Base-by-base conservation (phyloP, 495 filamentous ascomycete genomes). In the Aspergillus diversus region DNA sequence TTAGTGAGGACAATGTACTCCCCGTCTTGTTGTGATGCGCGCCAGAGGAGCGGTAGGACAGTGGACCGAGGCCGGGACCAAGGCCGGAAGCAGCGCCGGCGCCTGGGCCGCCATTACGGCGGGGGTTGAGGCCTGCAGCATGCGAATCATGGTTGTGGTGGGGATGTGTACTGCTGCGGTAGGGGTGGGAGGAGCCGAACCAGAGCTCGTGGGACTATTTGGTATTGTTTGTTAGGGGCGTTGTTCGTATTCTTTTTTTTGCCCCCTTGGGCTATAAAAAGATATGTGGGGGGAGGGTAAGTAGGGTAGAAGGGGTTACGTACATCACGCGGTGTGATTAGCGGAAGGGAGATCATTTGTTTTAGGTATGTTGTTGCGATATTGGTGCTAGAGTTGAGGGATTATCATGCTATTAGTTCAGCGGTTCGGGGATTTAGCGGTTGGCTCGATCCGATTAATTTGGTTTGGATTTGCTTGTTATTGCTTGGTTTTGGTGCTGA, bases 311-410 rank as follows among this genome's bases (percentile, higher is more conserved):
- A 21, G 9, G 43, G n/a, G 21, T 27, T 27, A 75, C 85, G 70
- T 83, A 92, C 91, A 65, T 91, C 88, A 66, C 85, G 88, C 27
- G 90, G 89, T 42, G 83, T 81, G 61, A 93, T 81, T 64, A 86
- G 83, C 9, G 90, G 90, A n/a, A 93, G 84, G 35, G 90, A 83
- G 39, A 87, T 81, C 69, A 90, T 83, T 90, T 48, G 35, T 43
- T 56, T 9, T 11, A 27, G 47, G 47, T 7, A 16, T n/a, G 46
- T 21, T 15, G 46, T 15, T 21, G 16, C 11, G 16, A 27, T 50
- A 33, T 15, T n/a, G 13, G 52, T 55, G 1, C 8, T n/a, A 1
- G 52, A 33, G n/a, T 27, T 31, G 8, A 43, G 8, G 39, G 11
- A 13, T 13, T 43, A 11, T 27, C 21, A 27, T 27, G 21, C 21